These are phyloP conservation scores for Nakaseomyces kungkrabaensis DNA, from an alignment of 1,139 yeast species.

Conservation along the genomic window DNA sequence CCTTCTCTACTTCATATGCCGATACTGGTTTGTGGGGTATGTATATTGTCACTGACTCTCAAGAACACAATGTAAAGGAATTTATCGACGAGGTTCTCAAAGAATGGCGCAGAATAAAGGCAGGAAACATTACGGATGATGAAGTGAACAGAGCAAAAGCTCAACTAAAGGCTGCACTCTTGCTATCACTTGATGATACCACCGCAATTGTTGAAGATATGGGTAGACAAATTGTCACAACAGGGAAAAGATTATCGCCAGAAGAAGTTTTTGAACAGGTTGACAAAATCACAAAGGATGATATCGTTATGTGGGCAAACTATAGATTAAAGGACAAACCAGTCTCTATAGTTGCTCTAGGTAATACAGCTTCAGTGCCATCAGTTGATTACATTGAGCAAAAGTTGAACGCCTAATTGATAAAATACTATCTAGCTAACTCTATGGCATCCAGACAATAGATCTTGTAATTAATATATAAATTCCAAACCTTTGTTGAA, in stretches of 20 bases:
- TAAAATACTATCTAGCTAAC: background rate
- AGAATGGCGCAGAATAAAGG: conserved; percentile 82
- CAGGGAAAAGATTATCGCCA: conserved; percentile 84
- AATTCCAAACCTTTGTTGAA: too few relatives aligned
- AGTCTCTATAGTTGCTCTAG: conserved; percentile 82
- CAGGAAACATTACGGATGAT: conserved; percentile 64
- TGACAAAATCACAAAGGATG: conserved; percentile 66
- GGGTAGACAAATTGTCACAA: conserved; percentile 92
- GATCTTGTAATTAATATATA: too few relatives aligned
- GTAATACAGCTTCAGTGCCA: conserved; percentile 49
- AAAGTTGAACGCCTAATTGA: conserved; percentile 7
- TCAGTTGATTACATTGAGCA: conserved; percentile 23
- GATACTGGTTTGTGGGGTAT: conserved; percentile 98
- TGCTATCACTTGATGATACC: conserved; percentile 84
- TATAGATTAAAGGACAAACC: conserved; percentile 70
- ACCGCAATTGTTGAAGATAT: conserved; percentile 97
- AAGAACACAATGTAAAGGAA: conserved; percentile 52
- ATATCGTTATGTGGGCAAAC: conserved; percentile 83
- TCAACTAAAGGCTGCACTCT: conserved; percentile 83
- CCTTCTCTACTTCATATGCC: conserved; percentile 92
- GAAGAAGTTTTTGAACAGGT: conserved; percentile 85
- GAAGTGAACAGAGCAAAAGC: conserved; percentile 94
- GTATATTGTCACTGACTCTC: conserved; percentile 75
- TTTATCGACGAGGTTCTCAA: conserved; percentile 63
- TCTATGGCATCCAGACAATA: too few relatives aligned